phyloP scores from a whole-genome alignment of 345 rosid species.

The Crucihimalaya himalaica region DNA sequence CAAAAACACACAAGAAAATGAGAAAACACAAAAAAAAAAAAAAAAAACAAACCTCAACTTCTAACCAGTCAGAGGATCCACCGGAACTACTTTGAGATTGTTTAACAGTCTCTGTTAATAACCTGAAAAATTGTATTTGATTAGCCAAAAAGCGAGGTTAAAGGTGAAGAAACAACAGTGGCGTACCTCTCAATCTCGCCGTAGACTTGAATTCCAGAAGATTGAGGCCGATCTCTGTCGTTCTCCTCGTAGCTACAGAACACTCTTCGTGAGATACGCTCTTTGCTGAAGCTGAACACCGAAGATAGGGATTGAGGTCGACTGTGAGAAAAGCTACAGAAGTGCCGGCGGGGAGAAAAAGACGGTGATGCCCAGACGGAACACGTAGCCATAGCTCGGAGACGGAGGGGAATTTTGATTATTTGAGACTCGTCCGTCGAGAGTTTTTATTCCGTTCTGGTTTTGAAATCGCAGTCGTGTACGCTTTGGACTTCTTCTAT shows the following conservation, averaged over 20 bases:
- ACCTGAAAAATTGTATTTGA: constrained; percentile 45
- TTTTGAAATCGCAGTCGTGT: constrained; percentile 21
- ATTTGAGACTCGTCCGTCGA: background rate
- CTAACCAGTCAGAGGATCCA: constrained; percentile 68
- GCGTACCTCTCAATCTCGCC: constrained; percentile 84
- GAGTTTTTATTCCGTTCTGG: background rate
- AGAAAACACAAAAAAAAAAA: constrained; percentile 2
- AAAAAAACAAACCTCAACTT: constrained; percentile 66
- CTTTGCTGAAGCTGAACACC: background rate
- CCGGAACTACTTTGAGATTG: constrained; percentile 74
- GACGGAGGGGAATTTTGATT: background rate
- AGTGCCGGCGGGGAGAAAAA: constrained; percentile 32
- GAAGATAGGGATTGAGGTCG: background rate
- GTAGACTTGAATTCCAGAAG: constrained; percentile 70
- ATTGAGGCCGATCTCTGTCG: constrained; percentile 44
- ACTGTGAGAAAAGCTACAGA: constrained; percentile 4
- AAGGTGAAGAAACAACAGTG: background rate
- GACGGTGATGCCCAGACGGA: constrained; percentile 33
- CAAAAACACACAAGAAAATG: background rate
- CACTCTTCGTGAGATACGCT: constrained; percentile 19
- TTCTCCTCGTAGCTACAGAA: constrained; percentile 33
- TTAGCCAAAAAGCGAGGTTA: background rate
- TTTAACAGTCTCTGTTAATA: constrained; percentile 79
- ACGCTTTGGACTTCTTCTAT: constrained; percentile 23
- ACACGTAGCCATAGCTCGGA: constrained; percentile 32